Percentiles rank a stretch among this genome's conserved stretches.
These are phyloP conservation scores for Exophiala xenobiotica DNA, from an alignment of 2,329 filamentous ascomycete species.

Conservation along the genomic window DNA sequence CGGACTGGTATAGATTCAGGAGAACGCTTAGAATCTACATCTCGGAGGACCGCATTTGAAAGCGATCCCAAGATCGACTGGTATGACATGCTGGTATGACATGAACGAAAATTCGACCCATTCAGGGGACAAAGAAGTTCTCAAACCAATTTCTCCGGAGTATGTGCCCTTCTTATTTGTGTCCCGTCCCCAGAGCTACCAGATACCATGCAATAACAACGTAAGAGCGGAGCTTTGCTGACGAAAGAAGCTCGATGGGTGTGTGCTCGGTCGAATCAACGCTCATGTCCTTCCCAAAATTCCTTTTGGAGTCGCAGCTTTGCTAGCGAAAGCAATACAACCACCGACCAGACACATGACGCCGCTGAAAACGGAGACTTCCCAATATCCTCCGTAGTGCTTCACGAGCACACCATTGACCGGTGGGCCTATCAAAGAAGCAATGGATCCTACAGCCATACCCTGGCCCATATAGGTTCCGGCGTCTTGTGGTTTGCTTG, in stretches of 20 bases:
- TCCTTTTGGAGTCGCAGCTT: not conserved
- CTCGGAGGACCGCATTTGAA: too few species aligned
- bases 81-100: too few species aligned
- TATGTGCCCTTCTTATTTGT: too few species aligned
- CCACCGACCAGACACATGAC: conserved; percentile 39
- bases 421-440: conserved; percentile 50
- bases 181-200: too few species aligned
- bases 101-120: too few species aligned
- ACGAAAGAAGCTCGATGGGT: too few species aligned
- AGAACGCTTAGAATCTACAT: too few species aligned
- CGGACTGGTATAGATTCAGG: conserved; percentile 5
- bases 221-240: not conserved
- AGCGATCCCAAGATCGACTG: too few species aligned
- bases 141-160: too few species aligned
- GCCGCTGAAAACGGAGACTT: conserved; percentile 42
- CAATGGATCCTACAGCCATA: conserved; percentile 41
- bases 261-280: too few species aligned
- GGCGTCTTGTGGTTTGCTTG: conserved; percentile 28
- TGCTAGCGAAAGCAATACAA: conserved; percentile 30
- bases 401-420: conserved; percentile 48
- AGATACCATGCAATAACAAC: too few species aligned
- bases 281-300: not conserved
- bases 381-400: conserved; percentile 40
- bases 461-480: conserved; percentile 33
- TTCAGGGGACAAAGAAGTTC: too few species aligned